Evolutionary conservation across 2,329 filamentous ascomycete species (phyloP).

Genomic region (Zopfia rhizophila): DNA sequence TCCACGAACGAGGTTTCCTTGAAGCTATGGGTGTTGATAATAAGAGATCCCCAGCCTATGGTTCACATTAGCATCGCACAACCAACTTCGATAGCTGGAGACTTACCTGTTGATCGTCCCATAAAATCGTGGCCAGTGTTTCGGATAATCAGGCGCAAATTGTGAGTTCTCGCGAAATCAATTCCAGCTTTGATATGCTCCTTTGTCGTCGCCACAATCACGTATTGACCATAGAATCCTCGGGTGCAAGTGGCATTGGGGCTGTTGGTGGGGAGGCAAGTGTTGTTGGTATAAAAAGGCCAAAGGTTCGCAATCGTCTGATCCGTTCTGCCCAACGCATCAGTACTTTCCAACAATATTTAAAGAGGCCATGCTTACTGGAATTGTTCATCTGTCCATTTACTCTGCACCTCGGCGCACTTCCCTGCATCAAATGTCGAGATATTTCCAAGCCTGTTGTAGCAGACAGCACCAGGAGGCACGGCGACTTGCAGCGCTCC

Average conservation of each 20-base stretch:
- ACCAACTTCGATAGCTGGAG: too few relatives aligned
- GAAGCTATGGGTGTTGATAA: conserved; percentile 51
- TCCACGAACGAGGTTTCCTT: conserved; percentile 41
- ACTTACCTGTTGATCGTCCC: conserved; percentile 44
- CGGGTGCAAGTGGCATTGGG: conserved; percentile 39
- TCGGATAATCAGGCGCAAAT: conserved; percentile 44
- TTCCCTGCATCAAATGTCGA: conserved; percentile 35
- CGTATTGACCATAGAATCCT: conserved; percentile 46
- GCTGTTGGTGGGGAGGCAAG: conserved; percentile 39
- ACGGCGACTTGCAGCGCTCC: conserved; percentile 40
- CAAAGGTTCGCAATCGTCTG: conserved; percentile 45
- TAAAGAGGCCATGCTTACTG: conserved; percentile 31
- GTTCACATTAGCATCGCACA: background rate
- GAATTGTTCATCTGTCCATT: conserved; percentile 43
- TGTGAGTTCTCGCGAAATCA: conserved; percentile 44
- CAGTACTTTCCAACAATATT: background rate
- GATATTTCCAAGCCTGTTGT: conserved; percentile 35
- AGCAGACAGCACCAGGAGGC: conserved; percentile 44
- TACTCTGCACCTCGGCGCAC: conserved; percentile 38
- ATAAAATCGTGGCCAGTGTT: conserved; percentile 52
- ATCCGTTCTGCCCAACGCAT: conserved; percentile 36
- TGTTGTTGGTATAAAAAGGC: conserved; percentile 48
- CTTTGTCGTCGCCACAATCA: conserved; percentile 45
- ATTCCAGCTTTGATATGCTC: conserved; percentile 46
- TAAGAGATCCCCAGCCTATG: conserved; percentile 39